Conservation (phyloP, 192 early-diverging fungal genomes). For the Coemansia sp. region DNA sequence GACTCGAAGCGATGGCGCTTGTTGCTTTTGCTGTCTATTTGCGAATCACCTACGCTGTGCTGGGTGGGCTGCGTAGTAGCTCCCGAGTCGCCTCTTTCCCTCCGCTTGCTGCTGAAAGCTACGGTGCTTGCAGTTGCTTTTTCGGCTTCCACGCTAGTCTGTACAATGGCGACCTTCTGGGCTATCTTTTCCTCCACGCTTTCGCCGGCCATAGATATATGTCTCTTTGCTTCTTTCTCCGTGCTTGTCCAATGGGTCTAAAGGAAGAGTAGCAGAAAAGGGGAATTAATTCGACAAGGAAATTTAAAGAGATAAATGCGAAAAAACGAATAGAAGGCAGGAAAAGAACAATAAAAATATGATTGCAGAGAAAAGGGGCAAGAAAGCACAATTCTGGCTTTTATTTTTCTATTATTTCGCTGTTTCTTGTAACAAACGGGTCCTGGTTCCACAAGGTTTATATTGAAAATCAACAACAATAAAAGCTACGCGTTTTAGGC, state of each 20-base stretch:
- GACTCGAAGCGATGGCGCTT: constrained; percentile 24
- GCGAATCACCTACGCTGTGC: not conserved
- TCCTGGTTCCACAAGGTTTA: not conserved
- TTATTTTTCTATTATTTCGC: too few relatives aligned
- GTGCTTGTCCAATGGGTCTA: not conserved
- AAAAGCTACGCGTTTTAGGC: not conserved
- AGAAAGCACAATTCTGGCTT: too few relatives aligned
- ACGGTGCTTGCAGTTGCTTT: not conserved
- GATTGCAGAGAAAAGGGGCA: too few relatives aligned
- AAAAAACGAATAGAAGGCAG: not conserved
- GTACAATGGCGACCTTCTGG: not conserved
- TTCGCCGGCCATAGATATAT: not conserved
- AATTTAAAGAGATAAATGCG: not conserved
- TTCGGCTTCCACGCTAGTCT: not conserved
- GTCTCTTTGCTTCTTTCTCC: not conserved
- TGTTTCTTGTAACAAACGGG: not conserved
- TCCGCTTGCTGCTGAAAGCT: not conserved
- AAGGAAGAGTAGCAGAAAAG: too few relatives aligned
- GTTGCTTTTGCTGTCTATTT: not conserved
- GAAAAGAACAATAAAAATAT: not conserved
- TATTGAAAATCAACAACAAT: not conserved
- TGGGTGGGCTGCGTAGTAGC: not conserved
- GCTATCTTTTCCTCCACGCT: not conserved
- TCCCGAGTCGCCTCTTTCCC: not conserved
- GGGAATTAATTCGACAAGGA: not conserved